Conservation (phyloP, 257 asterid species). For the Jacaranda mimosifolia region DNA sequence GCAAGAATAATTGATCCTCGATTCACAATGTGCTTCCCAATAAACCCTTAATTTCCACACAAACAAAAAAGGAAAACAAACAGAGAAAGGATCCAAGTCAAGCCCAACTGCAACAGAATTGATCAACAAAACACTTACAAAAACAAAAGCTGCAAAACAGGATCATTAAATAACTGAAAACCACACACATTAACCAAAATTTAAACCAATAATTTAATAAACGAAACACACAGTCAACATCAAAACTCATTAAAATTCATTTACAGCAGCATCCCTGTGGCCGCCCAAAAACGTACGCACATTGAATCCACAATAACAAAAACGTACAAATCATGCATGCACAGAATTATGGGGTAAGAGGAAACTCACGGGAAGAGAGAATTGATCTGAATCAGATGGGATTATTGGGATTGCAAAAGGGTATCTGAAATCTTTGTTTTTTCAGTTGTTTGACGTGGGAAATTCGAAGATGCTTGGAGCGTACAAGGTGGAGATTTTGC, state of each 20-base stretch:
- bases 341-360: conserved; percentile 8
- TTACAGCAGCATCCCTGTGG: neutral
- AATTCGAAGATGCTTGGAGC: conserved; percentile 34
- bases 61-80: neutral
- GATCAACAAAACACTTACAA: neutral
- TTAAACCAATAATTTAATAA: neutral
- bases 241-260: conserved; percentile 17
- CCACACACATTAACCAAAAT: neutral
- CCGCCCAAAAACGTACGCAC: neutral
- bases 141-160: neutral
- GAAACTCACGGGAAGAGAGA: conserved; percentile 33
- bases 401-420: conserved; percentile 23
- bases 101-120: conserved; percentile 2
- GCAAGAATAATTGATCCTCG: conserved; percentile 15
- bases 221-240: neutral
- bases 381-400: conserved; percentile 32
- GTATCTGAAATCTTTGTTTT: conserved; percentile 21
- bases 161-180: conserved; percentile 4
- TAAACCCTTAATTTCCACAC: conserved; percentile 23
- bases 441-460: conserved; percentile 32
- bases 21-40: conserved; percentile 22
- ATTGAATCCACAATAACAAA: conserved; percentile 9
- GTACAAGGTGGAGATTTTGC: conserved; percentile 46
- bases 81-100: conserved; percentile 7
- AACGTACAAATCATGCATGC: conserved; percentile 43